Evolutionary conservation across 2,329 filamentous ascomycete species (phyloP), one percentile per base, ranked within the genome.

Genomic region (Trichoderma endophyticum): DNA sequence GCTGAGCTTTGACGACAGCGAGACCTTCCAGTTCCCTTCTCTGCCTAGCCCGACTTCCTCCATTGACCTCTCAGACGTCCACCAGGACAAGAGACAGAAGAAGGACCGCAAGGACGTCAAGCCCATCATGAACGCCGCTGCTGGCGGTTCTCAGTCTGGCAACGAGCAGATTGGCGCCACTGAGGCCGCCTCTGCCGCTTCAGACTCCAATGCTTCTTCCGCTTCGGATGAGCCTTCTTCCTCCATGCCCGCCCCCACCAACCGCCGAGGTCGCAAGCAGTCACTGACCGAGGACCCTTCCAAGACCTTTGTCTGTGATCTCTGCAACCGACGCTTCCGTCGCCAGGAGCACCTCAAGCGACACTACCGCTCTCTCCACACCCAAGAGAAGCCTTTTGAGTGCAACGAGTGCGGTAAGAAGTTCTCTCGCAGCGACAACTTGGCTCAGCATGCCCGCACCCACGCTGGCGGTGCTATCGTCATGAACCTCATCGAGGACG

Each of bases 391-490:
- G 90, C 96, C 96, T 6, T 99, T 98, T 79, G 94, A 97, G 85
- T 99, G 96, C 87, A 89, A 91, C 76, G 95, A 99, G 85, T 99
- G 96, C 79, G 95, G 96, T 78, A 99, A 99, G 92, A 98, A 97
- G 87, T 99, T 98, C 85, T 98, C 95, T 24, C 92, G 96, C 78
- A 97, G 93, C 77, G 96, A 99, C 84, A 99, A 99, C 86, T 89
- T 99, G 18, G 93, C 94, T 28, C 96, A 99, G 84, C 96, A 99
- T 81, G 92, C 96, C 75, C 91, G 96, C 74, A 99, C 96, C 5
- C 96, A 99, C 79, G 94, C 94, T 71, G 92, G 91, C 72, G 94
- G 94, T 74, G 93, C 94, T 73, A 93, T 98, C 75, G 91, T 97
- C 78, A 95, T 98, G 92, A 93, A 93, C 78, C 88, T 98, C 64